Base-by-base conservation (phyloP, 306 rosid genomes). In the Clitoria ternatea region DNA sequence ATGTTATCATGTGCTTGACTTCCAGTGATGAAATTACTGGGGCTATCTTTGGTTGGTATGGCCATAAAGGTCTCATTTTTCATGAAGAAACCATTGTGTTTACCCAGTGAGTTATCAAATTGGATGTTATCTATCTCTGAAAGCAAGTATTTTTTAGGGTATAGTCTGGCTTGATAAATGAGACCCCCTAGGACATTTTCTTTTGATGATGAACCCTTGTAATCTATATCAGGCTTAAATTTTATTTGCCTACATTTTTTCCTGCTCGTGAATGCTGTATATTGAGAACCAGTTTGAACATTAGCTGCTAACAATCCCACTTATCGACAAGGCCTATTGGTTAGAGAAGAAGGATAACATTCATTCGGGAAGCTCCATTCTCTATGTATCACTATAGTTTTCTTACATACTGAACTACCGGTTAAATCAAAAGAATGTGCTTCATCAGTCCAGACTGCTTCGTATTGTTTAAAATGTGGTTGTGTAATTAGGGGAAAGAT, bases 81-180 rank as follows among this genome's bases (percentile, higher is more conserved):
- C 40, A 11, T 23, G 52, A 55, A 40, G 3, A 40, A 50, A 15
- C 49, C 57, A 14, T 56, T 17, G 5, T 14, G 7, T 53, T 69
- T 65, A 59, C 36, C 17, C 1, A 33, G 66, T 45, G 45, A 17
- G 56, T 24, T 77, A 53, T 29, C n/a, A 36, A 48, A 57, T 53
- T 26, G 61, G 4, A 27, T 73, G 53, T 27, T 33, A 33, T 72
- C 62, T 42, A 32, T 71, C 37, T 59, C 50, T 53, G 22, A 71
- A 74, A 59, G 59, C 12, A 2, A 52, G 49, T 44, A 14, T 8
- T 19, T 62, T 61, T 66, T 52, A 39, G 24, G 30, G 19, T 66
- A 54, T 52, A 54, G 55, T 53, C 37, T 65, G 33, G 75, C 57
- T 61, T n/a, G n/a, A n/a, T n/a, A n/a, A n/a, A n/a, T 36, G 5